Conservation (phyloP, 1,139 yeast species). For the Candida anutae region DNA sequence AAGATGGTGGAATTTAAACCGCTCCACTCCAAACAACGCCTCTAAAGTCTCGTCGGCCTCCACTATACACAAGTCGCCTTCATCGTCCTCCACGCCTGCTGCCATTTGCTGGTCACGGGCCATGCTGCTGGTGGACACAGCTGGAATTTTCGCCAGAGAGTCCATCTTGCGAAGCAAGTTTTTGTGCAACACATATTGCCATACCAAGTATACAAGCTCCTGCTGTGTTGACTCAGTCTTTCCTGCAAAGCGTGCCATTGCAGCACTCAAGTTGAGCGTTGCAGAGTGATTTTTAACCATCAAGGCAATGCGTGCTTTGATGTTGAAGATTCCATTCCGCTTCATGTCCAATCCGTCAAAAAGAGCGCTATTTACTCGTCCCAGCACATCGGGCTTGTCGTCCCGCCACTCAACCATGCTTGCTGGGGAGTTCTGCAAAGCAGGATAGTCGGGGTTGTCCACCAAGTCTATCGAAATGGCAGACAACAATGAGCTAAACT, state of each 20-base stretch:
- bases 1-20: constrained; percentile 64
- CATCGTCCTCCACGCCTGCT: constrained; percentile 12
- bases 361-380: constrained; percentile 8
- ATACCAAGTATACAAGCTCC: constrained; percentile 73
- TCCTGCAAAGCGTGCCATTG: constrained; percentile 65
- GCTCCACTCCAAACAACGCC: constrained; percentile 45
- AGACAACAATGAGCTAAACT: constrained; percentile 75
- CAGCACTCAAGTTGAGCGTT: constrained; percentile 54
- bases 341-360: constrained; percentile 89
- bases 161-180: constrained; percentile 46
- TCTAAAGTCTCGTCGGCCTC: constrained; percentile 64
- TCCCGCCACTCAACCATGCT: constrained; percentile 41
- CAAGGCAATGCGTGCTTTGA: constrained; percentile 65
- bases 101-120: neutral
- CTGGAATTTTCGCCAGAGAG: constrained; percentile 28
- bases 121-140: constrained; percentile 21
- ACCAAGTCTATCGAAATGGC: constrained; percentile 76
- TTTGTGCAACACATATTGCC: constrained; percentile 82
- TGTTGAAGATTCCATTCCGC: constrained; percentile 64
- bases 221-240: constrained; percentile 75
- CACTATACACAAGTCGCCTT: constrained; percentile 37
- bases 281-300: constrained; percentile 69
- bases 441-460: constrained; percentile 35
- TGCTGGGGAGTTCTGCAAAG: constrained; percentile 21
- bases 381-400: constrained; percentile 7